Evolutionary conservation across 176 grass and related monocot genomes (phyloP).

Genomic region (Aegilops tauschii): DNA sequence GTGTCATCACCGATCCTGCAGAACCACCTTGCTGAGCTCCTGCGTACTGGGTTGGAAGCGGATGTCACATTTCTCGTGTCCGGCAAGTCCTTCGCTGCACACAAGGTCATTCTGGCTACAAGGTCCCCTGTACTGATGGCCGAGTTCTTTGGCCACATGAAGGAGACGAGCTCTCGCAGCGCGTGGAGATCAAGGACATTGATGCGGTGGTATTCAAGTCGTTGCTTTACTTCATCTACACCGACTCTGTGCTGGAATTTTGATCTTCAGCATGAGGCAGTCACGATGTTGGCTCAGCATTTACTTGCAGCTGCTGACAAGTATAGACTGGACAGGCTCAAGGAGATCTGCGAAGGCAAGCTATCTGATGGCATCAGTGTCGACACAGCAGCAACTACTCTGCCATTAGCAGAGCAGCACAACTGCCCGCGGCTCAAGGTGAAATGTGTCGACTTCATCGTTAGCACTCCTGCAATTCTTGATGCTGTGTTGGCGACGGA

Average conservation of each 20-base stretch:
- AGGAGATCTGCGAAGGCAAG: not conserved
- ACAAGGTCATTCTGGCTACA: not conserved
- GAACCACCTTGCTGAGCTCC: not conserved
- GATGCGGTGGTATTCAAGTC: constrained; percentile 27
- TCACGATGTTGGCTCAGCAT: constrained; percentile 3
- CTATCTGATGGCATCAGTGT: not conserved
- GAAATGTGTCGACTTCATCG: constrained; percentile 6
- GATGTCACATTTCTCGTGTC: not conserved
- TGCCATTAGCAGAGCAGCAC: constrained; percentile 21
- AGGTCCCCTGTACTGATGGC: constrained; percentile 43
- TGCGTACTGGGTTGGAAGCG: not conserved
- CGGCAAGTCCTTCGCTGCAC: not conserved
- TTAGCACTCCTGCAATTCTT: not conserved
- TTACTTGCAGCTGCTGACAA: constrained; percentile 25
- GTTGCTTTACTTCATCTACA: constrained; percentile 45
- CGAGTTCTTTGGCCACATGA: constrained; percentile 37
- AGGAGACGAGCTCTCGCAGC: not conserved
- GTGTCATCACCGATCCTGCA: not conserved
- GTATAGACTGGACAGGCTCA: constrained; percentile 23
- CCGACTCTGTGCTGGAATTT: not conserved
- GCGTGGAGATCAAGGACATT: constrained; percentile 29
- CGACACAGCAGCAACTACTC: not conserved
- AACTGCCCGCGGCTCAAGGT: constrained; percentile 1
- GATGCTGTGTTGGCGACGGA: constrained; percentile 12
- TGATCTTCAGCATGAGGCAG: not conserved